Conservation (phyloP, 2,329 filamentous ascomycete species). For the Proliferodiscus dingleyae region DNA sequence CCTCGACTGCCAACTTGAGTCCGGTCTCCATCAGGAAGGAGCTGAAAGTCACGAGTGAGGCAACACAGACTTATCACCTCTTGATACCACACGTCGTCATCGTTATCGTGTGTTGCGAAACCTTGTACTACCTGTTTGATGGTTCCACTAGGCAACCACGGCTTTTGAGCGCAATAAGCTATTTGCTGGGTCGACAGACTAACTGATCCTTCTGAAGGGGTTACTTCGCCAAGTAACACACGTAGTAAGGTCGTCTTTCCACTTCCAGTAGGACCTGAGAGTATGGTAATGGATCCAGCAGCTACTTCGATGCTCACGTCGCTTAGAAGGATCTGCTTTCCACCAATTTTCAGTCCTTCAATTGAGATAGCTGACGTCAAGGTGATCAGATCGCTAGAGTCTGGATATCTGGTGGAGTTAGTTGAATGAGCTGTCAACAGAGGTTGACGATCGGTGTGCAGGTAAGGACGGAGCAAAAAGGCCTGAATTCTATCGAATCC, state of each 20-base stretch:
- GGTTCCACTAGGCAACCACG: slow-evolving; percentile 35
- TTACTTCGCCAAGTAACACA: slow-evolving; percentile 30
- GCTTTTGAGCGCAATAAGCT: slow-evolving; percentile 35
- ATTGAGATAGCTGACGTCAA: slow-evolving; percentile 5
- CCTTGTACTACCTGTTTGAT: slow-evolving; percentile 33
- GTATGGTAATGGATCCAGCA: slow-evolving; percentile 10
- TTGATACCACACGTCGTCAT: slow-evolving; percentile 30
- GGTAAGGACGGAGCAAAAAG: slow-evolving; percentile 21
- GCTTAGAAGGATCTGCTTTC: slow-evolving; percentile 6
- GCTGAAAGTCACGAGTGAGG: slow-evolving; percentile 25
- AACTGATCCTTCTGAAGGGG: slow-evolving; percentile 24
- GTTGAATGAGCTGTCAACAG: not conserved
- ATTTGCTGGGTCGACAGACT: slow-evolving; percentile 26
- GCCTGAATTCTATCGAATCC: slow-evolving; percentile 23
- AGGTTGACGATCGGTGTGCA: slow-evolving; percentile 4
- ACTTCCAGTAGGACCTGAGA: slow-evolving; percentile 27
- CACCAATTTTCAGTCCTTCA: slow-evolving; percentile 3
- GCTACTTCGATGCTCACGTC: slow-evolving; percentile 14
- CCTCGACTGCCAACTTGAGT: slow-evolving; percentile 40
- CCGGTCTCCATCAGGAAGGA: slow-evolving; percentile 33
- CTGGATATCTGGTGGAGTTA: not conserved
- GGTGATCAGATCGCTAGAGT: slow-evolving; percentile 1
- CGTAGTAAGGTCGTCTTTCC: slow-evolving; percentile 31
- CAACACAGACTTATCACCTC: slow-evolving; percentile 24
- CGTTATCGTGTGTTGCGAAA: not conserved